Evolutionary conservation across 1,284 basidiomycete genomes (phyloP).

Genomic region (Ustilago shanxiensis): DNA sequence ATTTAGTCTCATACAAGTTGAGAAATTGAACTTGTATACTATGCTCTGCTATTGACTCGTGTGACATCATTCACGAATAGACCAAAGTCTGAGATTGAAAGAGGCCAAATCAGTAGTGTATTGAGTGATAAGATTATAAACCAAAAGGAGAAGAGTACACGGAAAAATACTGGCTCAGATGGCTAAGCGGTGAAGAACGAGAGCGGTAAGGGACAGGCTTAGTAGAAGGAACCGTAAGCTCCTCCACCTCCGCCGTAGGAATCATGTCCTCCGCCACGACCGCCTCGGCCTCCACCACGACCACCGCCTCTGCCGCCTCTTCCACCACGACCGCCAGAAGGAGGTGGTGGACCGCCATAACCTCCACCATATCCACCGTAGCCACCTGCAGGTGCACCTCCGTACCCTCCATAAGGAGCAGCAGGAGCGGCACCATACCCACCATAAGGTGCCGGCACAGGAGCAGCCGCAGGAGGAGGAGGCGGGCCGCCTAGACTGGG

Average conservation of each 20-base stretch:
- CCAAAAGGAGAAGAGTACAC: too few species aligned
- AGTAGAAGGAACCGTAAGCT: slow-evolving; percentile 46
- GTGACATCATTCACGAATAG: too few species aligned
- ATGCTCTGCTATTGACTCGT: too few species aligned
- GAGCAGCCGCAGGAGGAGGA: slow-evolving; percentile 10
- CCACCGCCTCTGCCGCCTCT: slow-evolving; percentile 21
- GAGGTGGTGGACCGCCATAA: slow-evolving; percentile 20
- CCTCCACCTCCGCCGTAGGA: slow-evolving; percentile 35
- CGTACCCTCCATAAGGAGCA: slow-evolving; percentile 35
- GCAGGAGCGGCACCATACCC: slow-evolving; percentile 26
- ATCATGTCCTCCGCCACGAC: slow-evolving; percentile 18
- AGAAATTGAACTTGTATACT: too few species aligned
- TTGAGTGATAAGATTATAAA: not conserved
- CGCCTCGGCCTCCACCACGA: slow-evolving; percentile 14
- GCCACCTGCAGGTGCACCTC: slow-evolving; percentile 14
- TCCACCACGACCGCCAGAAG: slow-evolving; percentile 2
- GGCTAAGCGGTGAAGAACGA: not conserved
- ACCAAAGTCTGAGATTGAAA: too few species aligned
- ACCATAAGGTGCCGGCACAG: slow-evolving; percentile 32
- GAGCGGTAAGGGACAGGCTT: slow-evolving; percentile 7
- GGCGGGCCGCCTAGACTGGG: slow-evolving; percentile 34
- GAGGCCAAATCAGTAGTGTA: not conserved
- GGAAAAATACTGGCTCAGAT: too few species aligned
- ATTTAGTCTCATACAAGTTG: too few species aligned
- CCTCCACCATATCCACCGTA: slow-evolving; percentile 32